phyloP scores from a whole-genome alignment of 495 filamentous ascomycete genomes.

The Aspergillus olivimuriae region DNA sequence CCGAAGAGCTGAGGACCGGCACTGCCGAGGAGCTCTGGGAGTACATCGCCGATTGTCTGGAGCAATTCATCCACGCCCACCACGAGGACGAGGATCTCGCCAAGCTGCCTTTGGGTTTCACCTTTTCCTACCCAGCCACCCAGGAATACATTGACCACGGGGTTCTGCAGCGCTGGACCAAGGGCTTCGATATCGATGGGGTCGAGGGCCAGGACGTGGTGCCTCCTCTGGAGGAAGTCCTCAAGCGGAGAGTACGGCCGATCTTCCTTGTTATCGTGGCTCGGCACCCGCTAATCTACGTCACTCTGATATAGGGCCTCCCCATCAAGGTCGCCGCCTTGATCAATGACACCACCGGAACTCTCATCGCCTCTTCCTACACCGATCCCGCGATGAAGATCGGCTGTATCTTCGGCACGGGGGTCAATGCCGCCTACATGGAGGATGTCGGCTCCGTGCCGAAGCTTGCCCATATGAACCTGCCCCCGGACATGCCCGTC shows the following conservation, averaged over 20 bases:
- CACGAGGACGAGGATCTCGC: slow-evolving; percentile 61
- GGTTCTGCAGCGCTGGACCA: slow-evolving; percentile 94
- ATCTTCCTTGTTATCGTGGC: no score
- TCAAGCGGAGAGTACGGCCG: slow-evolving; percentile 63
- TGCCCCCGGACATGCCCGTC: slow-evolving; percentile 84
- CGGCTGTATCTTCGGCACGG: slow-evolving; percentile 97
- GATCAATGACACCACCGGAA: slow-evolving; percentile 97
- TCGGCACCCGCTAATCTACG: no score
- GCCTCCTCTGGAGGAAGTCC: slow-evolving; percentile 79
- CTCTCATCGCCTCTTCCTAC: slow-evolving; percentile 96
- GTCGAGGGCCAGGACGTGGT: slow-evolving; percentile 95
- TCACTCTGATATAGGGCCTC: slow-evolving; percentile 56
- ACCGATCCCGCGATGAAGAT: slow-evolving; percentile 89
- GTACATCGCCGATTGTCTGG: slow-evolving; percentile 94
- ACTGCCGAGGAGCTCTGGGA: slow-evolving; percentile 91
- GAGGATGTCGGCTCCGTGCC: slow-evolving; percentile 85
- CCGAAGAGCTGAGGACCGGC: slow-evolving; percentile 90
- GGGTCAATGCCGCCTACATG: slow-evolving; percentile 98
- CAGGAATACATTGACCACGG: slow-evolving; percentile 97
- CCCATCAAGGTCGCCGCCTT: slow-evolving; percentile 91
- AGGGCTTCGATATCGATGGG: slow-evolving; percentile 95
- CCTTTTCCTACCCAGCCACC: slow-evolving; percentile 95
- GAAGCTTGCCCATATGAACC: slow-evolving; percentile 88
- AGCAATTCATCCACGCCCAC: slow-evolving; percentile 93
- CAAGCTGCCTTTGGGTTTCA: slow-evolving; percentile 82